Evolutionary conservation across 345 rosid species (phyloP).

Genomic region (Eutrema heterophyllum): DNA sequence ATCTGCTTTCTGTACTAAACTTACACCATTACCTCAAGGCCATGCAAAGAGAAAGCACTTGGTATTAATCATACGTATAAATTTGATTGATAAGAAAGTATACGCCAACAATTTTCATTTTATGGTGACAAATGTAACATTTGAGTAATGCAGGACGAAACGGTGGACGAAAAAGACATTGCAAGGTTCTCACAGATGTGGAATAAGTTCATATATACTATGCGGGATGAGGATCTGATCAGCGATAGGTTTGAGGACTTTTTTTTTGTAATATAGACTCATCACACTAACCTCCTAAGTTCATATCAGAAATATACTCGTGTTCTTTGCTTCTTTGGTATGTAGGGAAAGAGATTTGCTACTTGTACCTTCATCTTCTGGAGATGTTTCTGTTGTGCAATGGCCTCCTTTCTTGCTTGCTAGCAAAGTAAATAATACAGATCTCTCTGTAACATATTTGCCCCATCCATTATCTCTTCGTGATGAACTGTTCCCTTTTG

Average conservation of each 20-base stretch:
- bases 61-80: slow-evolving; percentile 32
- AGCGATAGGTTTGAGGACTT: slow-evolving; percentile 55
- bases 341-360: slow-evolving; percentile 82
- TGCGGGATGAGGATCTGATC: slow-evolving; percentile 88
- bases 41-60: slow-evolving; percentile 26
- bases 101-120: neutral
- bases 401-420: slow-evolving; percentile 99
- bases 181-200: slow-evolving; percentile 81
- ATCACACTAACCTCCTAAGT: slow-evolving; percentile 1
- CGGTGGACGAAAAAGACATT: slow-evolving; percentile 42
- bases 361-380: slow-evolving; percentile 78
- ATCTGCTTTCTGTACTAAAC: slow-evolving; percentile 51
- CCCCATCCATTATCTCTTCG: slow-evolving; percentile 8
- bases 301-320: slow-evolving; percentile 3
- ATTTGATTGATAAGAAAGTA: neutral
- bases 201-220: slow-evolving; percentile 75
- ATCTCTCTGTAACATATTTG: slow-evolving; percentile 14
- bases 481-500: slow-evolving; percentile 25
- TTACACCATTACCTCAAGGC: slow-evolving; percentile 53
- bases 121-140: slow-evolving; percentile 12
- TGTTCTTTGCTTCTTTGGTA: slow-evolving; percentile 16
- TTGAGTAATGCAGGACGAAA: slow-evolving; percentile 52
- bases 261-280: slow-evolving; percentile 12
- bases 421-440: slow-evolving; percentile 62
- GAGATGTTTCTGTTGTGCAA: slow-evolving; percentile 63